Percentiles rank a stretch among this genome's conserved stretches.
Conservation (phyloP, 805 yeast genomes). For the Huiozyma sinensis region DNA sequence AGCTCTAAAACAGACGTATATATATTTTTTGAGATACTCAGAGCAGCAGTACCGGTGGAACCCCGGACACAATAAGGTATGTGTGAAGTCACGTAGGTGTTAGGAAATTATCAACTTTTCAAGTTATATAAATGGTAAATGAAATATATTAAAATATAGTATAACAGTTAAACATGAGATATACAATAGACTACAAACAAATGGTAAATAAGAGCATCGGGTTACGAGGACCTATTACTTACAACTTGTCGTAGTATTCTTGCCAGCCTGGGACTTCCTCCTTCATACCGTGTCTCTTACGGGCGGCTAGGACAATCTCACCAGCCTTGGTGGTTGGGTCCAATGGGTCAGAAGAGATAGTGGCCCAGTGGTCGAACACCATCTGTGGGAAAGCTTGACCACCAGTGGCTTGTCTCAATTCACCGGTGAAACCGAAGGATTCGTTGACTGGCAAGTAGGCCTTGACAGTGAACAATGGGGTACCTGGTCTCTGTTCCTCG, state of each 20-base stretch:
- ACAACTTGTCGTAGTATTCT: constrained; percentile 94
- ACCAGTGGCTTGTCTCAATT: constrained; percentile 99
- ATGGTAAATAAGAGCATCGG: constrained; percentile 6
- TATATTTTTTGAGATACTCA: not conserved
- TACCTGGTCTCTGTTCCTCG: constrained; percentile 99
- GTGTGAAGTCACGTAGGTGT: no score
- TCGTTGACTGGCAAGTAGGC: constrained; percentile 99
- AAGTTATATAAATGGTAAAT: constrained; percentile 1
- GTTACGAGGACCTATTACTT: constrained; percentile 18
- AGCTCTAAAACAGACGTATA: not conserved
- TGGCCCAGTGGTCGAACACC: constrained; percentile 98
- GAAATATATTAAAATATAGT: constrained; percentile 2
- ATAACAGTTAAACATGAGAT: not conserved
- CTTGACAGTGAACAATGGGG: constrained; percentile 98
- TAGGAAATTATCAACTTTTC: not conserved
- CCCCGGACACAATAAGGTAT: no score
- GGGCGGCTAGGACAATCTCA: constrained; percentile 51
- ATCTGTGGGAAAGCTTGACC: constrained; percentile 99
- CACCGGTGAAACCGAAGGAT: constrained; percentile 99
- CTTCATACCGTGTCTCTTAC: constrained; percentile 97
- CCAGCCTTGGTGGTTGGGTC: constrained; percentile 74
- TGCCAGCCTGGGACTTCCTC: constrained; percentile 97
- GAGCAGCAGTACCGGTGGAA: no score
- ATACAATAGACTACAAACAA: constrained; percentile 7
- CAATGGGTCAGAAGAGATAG: constrained; percentile 83